A percentile compares a stretch with the other conserved stretches of the same genome.
phyloP scores from a whole-genome alignment of 2,329 filamentous ascomycete genomes.

The Zymoseptoria crescenta region DNA sequence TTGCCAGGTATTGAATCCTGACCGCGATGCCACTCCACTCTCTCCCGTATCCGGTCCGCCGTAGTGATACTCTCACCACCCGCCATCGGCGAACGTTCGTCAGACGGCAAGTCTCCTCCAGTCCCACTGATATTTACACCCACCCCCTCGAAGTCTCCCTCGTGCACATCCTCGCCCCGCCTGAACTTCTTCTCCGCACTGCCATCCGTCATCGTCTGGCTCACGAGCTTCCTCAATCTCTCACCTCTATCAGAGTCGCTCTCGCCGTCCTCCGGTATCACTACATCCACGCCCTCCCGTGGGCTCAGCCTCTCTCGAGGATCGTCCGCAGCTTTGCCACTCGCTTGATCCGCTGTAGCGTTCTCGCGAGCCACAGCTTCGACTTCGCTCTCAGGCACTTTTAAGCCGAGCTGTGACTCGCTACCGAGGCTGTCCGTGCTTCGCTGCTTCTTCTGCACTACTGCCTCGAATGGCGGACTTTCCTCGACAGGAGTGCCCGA shows the following conservation, averaged over 20 bases:
- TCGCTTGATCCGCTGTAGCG: constrained; percentile 6
- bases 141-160: constrained; percentile 7
- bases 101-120: neutral
- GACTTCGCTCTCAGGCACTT: constrained; percentile 8
- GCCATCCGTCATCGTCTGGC: neutral
- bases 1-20: neutral
- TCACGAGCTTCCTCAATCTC: neutral
- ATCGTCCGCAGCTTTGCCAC: neutral
- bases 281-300: neutral
- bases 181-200: constrained; percentile 3
- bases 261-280: neutral
- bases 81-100: neutral
- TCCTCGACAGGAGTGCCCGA: neutral
- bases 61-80: neutral
- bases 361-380: constrained; percentile 12
- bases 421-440: neutral
- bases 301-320: neutral
- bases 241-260: neutral
- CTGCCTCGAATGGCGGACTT: neutral
- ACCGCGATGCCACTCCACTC: neutral
- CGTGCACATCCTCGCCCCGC: constrained; percentile 6
- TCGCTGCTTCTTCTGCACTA: neutral
- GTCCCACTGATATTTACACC: neutral
- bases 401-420: neutral
- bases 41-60: neutral